Percentiles rank a stretch among this genome's conserved stretches.
phyloP scores from a whole-genome alignment of 768 basidiomycete genomes.

The Auriscalpium microsporum region DNA sequence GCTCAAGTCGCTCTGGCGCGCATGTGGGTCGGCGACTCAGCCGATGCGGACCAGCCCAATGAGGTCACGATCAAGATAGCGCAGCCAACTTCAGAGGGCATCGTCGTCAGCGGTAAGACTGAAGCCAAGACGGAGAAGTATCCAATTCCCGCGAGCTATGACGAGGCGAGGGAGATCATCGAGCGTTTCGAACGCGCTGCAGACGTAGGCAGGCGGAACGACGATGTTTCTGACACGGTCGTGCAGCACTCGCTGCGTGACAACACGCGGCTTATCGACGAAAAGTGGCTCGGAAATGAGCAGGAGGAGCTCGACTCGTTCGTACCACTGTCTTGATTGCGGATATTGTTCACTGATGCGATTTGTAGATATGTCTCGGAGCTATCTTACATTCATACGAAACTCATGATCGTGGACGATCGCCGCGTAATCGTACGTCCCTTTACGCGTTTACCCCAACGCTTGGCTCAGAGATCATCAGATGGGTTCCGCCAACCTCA shows the following conservation, averaged over 20 bases:
- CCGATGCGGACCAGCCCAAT: conserved; percentile 30
- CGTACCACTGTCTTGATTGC: neutral
- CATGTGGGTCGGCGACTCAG: conserved; percentile 53
- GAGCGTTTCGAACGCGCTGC: conserved; percentile 65
- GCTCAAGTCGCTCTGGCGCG: conserved; percentile 82
- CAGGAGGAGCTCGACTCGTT: conserved; percentile 75
- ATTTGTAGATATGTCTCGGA: conserved; percentile 65
- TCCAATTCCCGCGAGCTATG: conserved; percentile 52
- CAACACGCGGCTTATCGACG: conserved; percentile 52
- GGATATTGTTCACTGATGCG: conserved; percentile 16
- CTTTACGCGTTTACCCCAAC: neutral
- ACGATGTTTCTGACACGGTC: conserved; percentile 65
- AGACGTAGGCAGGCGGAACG: conserved; percentile 43
- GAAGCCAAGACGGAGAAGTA: conserved; percentile 51
- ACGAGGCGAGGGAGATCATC: conserved; percentile 64
- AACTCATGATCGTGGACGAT: conserved; percentile 95
- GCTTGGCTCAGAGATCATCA: conserved; percentile 19
- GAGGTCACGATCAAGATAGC: conserved; percentile 54
- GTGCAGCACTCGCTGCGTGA: conserved; percentile 72
- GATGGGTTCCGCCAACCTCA: conserved; percentile 93
- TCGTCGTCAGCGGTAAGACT: conserved; percentile 46
- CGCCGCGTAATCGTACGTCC: conserved; percentile 71
- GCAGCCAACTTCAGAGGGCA: conserved; percentile 38
- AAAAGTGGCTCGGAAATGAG: conserved; percentile 77
- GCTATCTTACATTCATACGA: conserved; percentile 75